phyloP scores from a whole-genome alignment of 306 rosid species.

The Benincasa hispida region DNA sequence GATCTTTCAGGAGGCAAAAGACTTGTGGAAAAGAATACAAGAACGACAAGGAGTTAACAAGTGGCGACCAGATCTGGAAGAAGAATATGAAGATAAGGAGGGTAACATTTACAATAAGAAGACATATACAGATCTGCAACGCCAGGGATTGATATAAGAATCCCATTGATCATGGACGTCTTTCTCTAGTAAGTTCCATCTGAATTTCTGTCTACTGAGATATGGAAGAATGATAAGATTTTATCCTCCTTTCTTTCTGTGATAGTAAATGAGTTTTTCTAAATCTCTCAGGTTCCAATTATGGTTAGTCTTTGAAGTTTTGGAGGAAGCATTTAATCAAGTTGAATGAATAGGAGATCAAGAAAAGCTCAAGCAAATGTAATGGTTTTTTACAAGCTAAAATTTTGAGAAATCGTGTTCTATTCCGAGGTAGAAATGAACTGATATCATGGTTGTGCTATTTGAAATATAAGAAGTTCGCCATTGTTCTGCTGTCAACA shows the following conservation, averaged over 20 bases:
- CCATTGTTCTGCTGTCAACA: background rate
- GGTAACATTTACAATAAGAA: slow-evolving; percentile 96
- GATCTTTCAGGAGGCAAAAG: slow-evolving; percentile 79
- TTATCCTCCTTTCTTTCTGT: background rate
- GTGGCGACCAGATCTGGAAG: slow-evolving; percentile 99
- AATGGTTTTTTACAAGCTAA: background rate
- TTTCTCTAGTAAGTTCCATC: background rate
- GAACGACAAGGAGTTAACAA: slow-evolving; percentile 80
- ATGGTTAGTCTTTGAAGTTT: background rate
- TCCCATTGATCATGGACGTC: background rate
- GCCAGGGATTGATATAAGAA: slow-evolving; percentile 77
- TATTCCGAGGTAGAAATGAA: background rate
- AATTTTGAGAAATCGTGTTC: slow-evolving; percentile 1
- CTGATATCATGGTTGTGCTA: background rate
- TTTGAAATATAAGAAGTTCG: background rate
- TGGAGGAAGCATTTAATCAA: background rate
- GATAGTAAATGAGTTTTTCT: background rate
- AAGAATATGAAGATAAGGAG: slow-evolving; percentile 97
- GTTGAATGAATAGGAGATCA: background rate
- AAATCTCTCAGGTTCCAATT: background rate
- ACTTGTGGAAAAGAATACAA: slow-evolving; percentile 88
- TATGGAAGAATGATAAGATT: background rate
- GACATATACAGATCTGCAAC: slow-evolving; percentile 90
- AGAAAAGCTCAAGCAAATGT: background rate
- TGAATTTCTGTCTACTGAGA: background rate